Base-by-base conservation (phyloP, 345 rosid species). In the Orychophragmus violaceus region DNA sequence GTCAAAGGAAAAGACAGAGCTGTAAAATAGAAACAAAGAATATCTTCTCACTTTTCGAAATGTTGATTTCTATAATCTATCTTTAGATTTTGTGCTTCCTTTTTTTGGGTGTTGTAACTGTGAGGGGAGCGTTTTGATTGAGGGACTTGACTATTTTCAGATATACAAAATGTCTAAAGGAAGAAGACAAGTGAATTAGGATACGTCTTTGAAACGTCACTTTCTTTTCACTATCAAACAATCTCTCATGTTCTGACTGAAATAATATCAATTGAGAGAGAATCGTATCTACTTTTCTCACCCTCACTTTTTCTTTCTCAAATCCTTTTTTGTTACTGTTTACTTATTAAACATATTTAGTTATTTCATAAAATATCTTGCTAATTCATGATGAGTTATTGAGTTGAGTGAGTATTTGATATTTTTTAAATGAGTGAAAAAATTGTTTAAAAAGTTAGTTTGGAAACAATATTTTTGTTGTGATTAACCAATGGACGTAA, bases 41-140 rank as follows among this genome's bases (percentile, higher is more conserved):
- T 24, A 71, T 71, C 70, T 71, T 71, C 51, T 63, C 51, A 71
- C 76, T 64, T 56, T 41, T 71, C 9, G 50, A 56, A 64, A 55
- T 64, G 3, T 71, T 56, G 76, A 71, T 71, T 35, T 63, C 46
- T 35, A 64, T 56, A 56, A 71, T 71, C 76, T 64, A 48, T 48
- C 64, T 64, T 56, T 71, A 71, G 76, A 71, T 71, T 64, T 64
- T 64, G 70, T 71, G 64, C 35, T 33, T 55, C 25, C 28, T 22
- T 33, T 33, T 39, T 36, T 59, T 67, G 57, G 60, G 57, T 70
- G 71, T 66, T 63, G 51, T 55, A 55, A 63, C 64, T 71, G 64
- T 71, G 25, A 71, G 70, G 70, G 70, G 76, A 71, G 70, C 76
- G 70, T 63, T 71, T 71, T 71, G 64, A 71, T 71, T 63, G 75